These are phyloP conservation scores for Pleurotus tuber-regium DNA, from an alignment of 768 basidiomycete genomes.

Conservation along the genomic window DNA sequence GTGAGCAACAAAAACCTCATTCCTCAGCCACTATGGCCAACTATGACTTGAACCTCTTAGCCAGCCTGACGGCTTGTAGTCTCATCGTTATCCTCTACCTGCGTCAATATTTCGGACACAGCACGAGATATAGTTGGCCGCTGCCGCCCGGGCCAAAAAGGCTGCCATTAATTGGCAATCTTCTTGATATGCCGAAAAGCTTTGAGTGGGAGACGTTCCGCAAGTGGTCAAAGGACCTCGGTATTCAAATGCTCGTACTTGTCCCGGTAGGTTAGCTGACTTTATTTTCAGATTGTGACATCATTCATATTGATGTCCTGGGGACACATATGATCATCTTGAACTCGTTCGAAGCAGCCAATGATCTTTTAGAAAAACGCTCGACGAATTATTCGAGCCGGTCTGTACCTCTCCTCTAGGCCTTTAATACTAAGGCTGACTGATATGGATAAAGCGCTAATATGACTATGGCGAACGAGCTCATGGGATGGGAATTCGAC, in stretches of 20 bases:
- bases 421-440: no score
- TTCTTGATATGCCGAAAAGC: slow-evolving; percentile 20
- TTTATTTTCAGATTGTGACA: slow-evolving; percentile 4
- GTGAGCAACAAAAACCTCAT: no score
- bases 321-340: slow-evolving; percentile 13
- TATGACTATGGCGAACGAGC: slow-evolving; percentile 18
- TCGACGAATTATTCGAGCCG: slow-evolving; percentile 14
- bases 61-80: neutral
- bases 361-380: slow-evolving; percentile 16
- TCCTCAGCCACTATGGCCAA: neutral
- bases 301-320: slow-evolving; percentile 11
- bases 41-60: neutral
- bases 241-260: neutral
- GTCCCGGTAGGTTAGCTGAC: no score
- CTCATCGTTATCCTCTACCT: neutral
- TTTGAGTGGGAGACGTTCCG: slow-evolving; percentile 14
- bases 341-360: slow-evolving; percentile 13
- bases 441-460: no score
- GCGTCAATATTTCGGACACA: neutral
- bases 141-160: slow-evolving; percentile 25
- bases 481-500: slow-evolving; percentile 10
- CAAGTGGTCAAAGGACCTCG: slow-evolving; percentile 3
- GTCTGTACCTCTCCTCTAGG: no score
- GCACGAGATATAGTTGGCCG: slow-evolving; percentile 3
- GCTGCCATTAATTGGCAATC: slow-evolving; percentile 26